Evolutionary conservation across 1,284 basidiomycete genomes (phyloP), one percentile per base, ranked within the genome.

Genomic region (Leccinum variabile): DNA sequence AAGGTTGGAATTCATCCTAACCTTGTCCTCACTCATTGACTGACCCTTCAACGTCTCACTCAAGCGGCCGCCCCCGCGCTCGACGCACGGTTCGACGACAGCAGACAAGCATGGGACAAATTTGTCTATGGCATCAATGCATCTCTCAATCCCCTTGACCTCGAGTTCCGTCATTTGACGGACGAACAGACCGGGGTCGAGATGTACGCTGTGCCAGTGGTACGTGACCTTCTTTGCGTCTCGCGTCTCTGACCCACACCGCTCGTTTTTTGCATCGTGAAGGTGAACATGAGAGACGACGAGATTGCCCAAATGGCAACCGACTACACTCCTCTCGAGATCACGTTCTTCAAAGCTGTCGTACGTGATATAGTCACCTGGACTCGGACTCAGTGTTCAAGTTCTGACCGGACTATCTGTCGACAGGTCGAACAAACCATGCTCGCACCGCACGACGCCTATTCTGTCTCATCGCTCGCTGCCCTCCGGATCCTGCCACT

Each of bases 351-450:
- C 80, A 92, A 89, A 76, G 85, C 85, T 2, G 78, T 94, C 61
- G 93, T 92, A 70, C 66, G 87, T 76, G 60, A 56, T 65, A 53
- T 56, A 22, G 4, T 44, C 41, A 18, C 28, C 9, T 18, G 10
- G 37, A 32, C 35, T 11, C 22, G 6, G 39, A 32, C 57, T 56
- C 5, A 1, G 18, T 18, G 41, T 46, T 59, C 64, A 22, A 22
- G 18, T 22, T 22, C 18, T 63, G 55, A 63, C 32, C 35, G 6
- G 32, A 52, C 16, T 16, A 53, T 46, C 10, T 41, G 9, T n/a
- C n/a, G 18, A 30, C 68, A 95, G 93, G 82, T 96, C 50, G 91
- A 95, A 69, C 89, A 91, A 77, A 95, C 96, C 69, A 90, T 95
- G 83, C 81, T 89, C 13, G 90, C 93, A 9, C 85, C 88, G 8